Base-by-base conservation (phyloP, 352 stramenopile species). In the Pythium brassicae region DNA sequence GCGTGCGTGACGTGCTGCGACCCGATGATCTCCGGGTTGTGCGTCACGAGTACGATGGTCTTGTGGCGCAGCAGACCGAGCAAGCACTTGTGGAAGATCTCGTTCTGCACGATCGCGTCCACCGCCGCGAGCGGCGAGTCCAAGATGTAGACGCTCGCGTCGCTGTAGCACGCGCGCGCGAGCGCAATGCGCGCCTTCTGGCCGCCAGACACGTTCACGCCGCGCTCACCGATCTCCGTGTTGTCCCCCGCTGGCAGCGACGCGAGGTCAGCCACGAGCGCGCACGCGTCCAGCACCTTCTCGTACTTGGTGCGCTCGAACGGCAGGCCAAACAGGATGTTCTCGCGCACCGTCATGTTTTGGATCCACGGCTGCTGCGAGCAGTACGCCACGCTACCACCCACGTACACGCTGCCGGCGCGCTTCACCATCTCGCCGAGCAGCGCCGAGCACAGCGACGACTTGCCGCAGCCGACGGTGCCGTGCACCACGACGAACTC, bases 331-430 rank as follows among this genome's bases (percentile, higher is more conserved):
- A 98, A 98, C 4, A 98, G 68, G 57, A 99, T 97, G 72, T 99
- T 99, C 23, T 98, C 86, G 15, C 77, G 72, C 3, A 99, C 63
- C 2, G 86, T 96, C 53, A 86, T 89, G 76, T 98, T 98, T 62
- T 98, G 83, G 48, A 99, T 98, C 74, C 96, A 98, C n/a, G 92
- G 63, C 34, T 92, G 78, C 71, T 98, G 93, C 25, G 86, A 77
- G 54, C 76, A 94, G 64, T 95, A 96, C 12, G 72, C 76, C 6
- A 87, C 50, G 35, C 25, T 63, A 15, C 68, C 71, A 10, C 62
- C 68, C 11, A 76, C 17, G 55, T 59, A 46, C 12, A 66, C 7
- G 25, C 46, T 17, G 8, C 32, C 40, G 9, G 17, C 45, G 54
- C 51, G 40, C 48, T 63, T 72, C 57, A 87, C 69, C 72, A 97